These are phyloP conservation scores for Schizopora paradoxa DNA, from an alignment of 1,284 basidiomycete species.

Conservation along the genomic window DNA sequence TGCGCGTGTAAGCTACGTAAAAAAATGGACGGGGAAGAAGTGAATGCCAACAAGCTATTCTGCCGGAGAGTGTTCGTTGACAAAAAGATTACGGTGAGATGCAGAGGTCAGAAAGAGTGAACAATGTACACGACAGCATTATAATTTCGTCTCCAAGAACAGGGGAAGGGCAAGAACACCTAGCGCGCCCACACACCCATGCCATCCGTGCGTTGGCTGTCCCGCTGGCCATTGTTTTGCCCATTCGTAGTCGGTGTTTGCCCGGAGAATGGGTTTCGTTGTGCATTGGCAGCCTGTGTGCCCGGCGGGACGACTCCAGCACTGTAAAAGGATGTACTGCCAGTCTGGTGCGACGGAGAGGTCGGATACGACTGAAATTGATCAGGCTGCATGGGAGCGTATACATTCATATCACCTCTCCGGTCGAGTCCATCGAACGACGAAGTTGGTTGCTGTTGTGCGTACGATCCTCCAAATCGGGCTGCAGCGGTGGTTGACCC, in stretches of 20 bases:
- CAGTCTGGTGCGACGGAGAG: constrained; percentile 45
- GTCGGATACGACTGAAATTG: constrained; percentile 54
- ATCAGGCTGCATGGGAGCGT: constrained; percentile 75
- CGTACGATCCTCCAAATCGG: constrained; percentile 52
- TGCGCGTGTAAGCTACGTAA: too few species aligned
- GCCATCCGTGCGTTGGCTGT: constrained; percentile 56
- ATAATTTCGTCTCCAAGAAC: constrained; percentile 1
- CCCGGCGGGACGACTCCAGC: constrained; percentile 51
- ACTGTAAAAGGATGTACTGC: constrained; percentile 64
- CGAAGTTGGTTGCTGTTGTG: constrained; percentile 33
- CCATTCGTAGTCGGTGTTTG: constrained; percentile 23
- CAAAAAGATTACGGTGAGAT: not conserved
- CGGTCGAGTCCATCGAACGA: constrained; percentile 58
- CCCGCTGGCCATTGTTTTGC: constrained; percentile 43
- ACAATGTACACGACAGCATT: constrained; percentile 13
- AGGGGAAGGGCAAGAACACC: constrained; percentile 21
- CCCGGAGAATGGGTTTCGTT: constrained; percentile 52
- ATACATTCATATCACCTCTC: constrained; percentile 61
- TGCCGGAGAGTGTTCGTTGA: too few species aligned
- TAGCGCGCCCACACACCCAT: constrained; percentile 76
- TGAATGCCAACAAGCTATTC: too few species aligned
- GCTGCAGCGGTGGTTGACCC: constrained; percentile 46
- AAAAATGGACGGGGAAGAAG: too few species aligned
- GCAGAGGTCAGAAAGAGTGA: constrained; percentile 5
- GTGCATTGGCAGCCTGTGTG: constrained; percentile 33